Percentiles rank a stretch among this genome's conserved stretches.
These are phyloP conservation scores for Auriscalpium orientale DNA, from an alignment of 768 basidiomycete genomes.

Conservation along the genomic window DNA sequence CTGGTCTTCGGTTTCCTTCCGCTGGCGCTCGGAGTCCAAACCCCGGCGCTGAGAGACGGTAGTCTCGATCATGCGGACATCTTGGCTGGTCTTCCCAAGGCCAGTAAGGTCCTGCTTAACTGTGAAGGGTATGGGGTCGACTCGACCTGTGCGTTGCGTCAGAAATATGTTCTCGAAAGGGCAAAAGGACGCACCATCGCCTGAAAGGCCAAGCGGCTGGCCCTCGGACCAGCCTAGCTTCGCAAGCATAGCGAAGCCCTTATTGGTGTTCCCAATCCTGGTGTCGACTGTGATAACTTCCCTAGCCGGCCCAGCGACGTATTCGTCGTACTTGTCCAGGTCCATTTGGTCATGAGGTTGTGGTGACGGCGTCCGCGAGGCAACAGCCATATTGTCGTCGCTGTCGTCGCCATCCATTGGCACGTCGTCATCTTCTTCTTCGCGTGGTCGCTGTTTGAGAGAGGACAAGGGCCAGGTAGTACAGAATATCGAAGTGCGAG, in stretches of 20 bases:
- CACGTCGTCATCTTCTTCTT: slow-evolving; percentile 18
- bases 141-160: slow-evolving; percentile 44
- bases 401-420: slow-evolving; percentile 35
- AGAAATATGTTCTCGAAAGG: not conserved
- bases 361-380: slow-evolving; percentile 77
- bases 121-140: slow-evolving; percentile 78
- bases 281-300: slow-evolving; percentile 80
- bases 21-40: slow-evolving; percentile 75
- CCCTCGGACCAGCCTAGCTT: slow-evolving; percentile 84
- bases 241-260: slow-evolving; percentile 71
- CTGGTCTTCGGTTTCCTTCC: slow-evolving; percentile 74
- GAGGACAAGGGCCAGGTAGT: slow-evolving; percentile 31
- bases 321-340: slow-evolving; percentile 60
- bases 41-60: slow-evolving; percentile 77
- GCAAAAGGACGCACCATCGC: slow-evolving; percentile 47
- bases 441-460: slow-evolving; percentile 55
- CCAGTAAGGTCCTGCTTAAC: slow-evolving; percentile 74
- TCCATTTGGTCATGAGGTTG: slow-evolving; percentile 40
- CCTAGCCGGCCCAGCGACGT: slow-evolving; percentile 38
- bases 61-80: slow-evolving; percentile 77
- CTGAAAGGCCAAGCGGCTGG: slow-evolving; percentile 66
- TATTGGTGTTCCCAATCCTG: slow-evolving; percentile 70
- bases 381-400: slow-evolving; percentile 65
- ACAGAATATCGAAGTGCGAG: slow-evolving; percentile 17
- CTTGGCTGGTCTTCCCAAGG: slow-evolving; percentile 71